Evolutionary conservation across 257 asterid genomes (phyloP).

Genomic region (Penstemon eatonii): DNA sequence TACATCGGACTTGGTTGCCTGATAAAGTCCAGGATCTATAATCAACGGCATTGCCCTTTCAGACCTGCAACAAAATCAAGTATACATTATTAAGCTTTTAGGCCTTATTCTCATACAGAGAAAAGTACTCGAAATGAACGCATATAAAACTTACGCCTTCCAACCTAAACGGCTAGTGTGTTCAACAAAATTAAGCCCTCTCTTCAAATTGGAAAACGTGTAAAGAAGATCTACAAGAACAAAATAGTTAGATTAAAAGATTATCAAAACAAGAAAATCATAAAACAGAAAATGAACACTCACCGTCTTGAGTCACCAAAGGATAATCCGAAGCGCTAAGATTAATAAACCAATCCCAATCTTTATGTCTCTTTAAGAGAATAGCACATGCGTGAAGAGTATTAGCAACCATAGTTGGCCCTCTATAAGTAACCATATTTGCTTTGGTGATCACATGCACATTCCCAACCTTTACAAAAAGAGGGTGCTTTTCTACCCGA

Average conservation of each 20-base stretch:
- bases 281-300: too few species aligned
- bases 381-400: conserved; percentile 95
- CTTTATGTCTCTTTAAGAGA: conserved; percentile 67
- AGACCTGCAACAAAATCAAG: conserved; percentile 38
- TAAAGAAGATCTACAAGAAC: conserved; percentile 69
- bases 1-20: conserved; percentile 59
- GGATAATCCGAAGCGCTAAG: conserved; percentile 99
- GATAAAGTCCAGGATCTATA: conserved; percentile 80
- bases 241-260: conserved; percentile 15
- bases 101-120: not conserved
- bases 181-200: conserved; percentile 64
- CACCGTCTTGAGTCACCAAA: conserved; percentile 95
- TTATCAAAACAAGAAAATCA: not conserved
- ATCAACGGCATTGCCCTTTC: conserved; percentile 80
- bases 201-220: conserved; percentile 48
- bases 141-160: conserved; percentile 61
- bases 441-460: conserved; percentile 71
- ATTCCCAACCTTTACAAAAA: conserved; percentile 62
- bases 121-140: conserved; percentile 2
- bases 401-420: conserved; percentile 95
- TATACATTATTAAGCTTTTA: conserved; percentile 13
- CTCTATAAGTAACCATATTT: conserved; percentile 89
- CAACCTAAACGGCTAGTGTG: conserved; percentile 73
- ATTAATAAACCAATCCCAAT: conserved; percentile 99
- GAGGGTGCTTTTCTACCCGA: conserved; percentile 54